Conservation (phyloP, 2,329 filamentous ascomycete species). For the Ceratocystis huliohia region DNA sequence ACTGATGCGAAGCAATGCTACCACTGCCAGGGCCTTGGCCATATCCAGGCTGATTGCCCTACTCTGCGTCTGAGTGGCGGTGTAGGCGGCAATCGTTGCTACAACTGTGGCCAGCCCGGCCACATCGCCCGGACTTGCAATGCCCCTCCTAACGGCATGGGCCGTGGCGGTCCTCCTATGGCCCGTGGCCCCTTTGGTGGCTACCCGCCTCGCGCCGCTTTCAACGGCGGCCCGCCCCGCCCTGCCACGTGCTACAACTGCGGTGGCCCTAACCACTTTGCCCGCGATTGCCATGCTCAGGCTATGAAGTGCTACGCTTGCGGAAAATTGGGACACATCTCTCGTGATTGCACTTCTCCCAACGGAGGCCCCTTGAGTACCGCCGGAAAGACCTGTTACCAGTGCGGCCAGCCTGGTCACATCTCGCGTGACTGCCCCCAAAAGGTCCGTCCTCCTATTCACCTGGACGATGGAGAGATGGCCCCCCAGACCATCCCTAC, state of each 20-base stretch:
- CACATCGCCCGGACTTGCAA: conserved; percentile 83
- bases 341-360: conserved; percentile 83
- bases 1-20: conserved; percentile 99
- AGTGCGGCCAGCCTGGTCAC: conserved; percentile 88
- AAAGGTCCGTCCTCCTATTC: conserved; percentile 37
- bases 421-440: conserved; percentile 90
- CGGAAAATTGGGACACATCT: conserved; percentile 90
- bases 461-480: not conserved
- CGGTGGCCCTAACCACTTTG: conserved; percentile 90
- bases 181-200: conserved; percentile 57
- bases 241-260: conserved; percentile 59
- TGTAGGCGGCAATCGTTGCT: conserved; percentile 76
- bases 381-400: conserved; percentile 96
- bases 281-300: conserved; percentile 94
- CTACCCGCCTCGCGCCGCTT: conserved; percentile 56
- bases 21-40: conserved; percentile 95
- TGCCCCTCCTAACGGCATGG: conserved; percentile 54
- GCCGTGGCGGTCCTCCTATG: conserved; percentile 49
- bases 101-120: conserved; percentile 86
- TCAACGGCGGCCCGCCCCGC: conserved; percentile 50
- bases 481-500: not conserved
- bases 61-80: conserved; percentile 83
- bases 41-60: conserved; percentile 97
- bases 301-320: conserved; percentile 98
- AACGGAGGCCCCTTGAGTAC: conserved; percentile 94